Conservation (phyloP, 495 filamentous ascomycete species). For the Aspergillus carlsbadensis region DNA sequence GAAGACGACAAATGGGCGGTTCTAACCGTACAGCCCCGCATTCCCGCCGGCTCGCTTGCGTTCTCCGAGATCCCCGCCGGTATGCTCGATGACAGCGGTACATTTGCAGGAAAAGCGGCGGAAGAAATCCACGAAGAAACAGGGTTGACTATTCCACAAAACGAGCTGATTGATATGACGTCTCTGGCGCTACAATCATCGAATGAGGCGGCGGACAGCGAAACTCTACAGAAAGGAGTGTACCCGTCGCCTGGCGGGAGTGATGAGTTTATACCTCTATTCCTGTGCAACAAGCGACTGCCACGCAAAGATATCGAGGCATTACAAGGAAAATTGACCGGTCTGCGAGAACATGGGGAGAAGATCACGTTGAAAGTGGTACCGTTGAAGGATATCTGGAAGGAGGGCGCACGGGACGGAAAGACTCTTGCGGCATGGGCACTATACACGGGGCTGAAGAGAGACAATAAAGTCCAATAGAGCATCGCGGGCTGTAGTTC, state of each 20-base stretch:
- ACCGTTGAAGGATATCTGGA: slow-evolving; percentile 71
- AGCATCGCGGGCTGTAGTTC: background rate
- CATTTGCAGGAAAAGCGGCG: slow-evolving; percentile 75
- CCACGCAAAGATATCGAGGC: slow-evolving; percentile 60
- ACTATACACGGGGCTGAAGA: slow-evolving; percentile 69
- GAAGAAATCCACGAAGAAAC: slow-evolving; percentile 84
- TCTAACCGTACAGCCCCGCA: slow-evolving; percentile 79
- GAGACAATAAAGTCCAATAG: slow-evolving; percentile 61
- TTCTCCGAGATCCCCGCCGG: slow-evolving; percentile 84
- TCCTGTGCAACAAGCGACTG: slow-evolving; percentile 69
- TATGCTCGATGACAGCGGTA: slow-evolving; percentile 79
- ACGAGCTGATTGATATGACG: slow-evolving; percentile 69
- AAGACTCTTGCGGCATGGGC: slow-evolving; percentile 79
- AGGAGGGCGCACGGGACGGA: slow-evolving; percentile 69
- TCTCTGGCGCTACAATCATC: slow-evolving; percentile 47
- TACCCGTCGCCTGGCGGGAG: slow-evolving; percentile 79
- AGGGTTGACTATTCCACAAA: slow-evolving; percentile 55
- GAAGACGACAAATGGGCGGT: slow-evolving; percentile 64
- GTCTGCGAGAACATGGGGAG: slow-evolving; percentile 74
- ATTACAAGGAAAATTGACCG: slow-evolving; percentile 75
- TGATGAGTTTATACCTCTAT: slow-evolving; percentile 82
- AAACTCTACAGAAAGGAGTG: slow-evolving; percentile 59
- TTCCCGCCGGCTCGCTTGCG: slow-evolving; percentile 72
- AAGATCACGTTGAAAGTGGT: slow-evolving; percentile 80
- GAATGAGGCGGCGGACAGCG: slow-evolving; percentile 24